A percentile compares a stretch with the other conserved stretches of the same genome.
These are phyloP conservation scores for Claviceps citrina DNA, from an alignment of 2,329 filamentous ascomycete genomes.

Conservation along the genomic window DNA sequence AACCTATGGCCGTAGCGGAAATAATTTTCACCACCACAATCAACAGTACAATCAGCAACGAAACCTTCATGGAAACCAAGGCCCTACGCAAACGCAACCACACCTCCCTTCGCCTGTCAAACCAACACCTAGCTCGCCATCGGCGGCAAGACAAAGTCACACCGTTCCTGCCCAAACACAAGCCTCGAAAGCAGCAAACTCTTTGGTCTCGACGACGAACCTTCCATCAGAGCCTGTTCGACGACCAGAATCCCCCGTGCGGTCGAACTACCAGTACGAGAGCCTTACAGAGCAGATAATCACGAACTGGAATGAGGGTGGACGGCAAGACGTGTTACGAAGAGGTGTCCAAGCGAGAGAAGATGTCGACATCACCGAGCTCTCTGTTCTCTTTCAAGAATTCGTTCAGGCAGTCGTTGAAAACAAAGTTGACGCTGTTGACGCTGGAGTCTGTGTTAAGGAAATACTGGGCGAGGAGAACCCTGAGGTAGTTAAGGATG, in stretches of 20 bases:
- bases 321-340: conserved; percentile 51
- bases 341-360: conserved; percentile 48
- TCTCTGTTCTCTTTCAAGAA: conserved; percentile 70
- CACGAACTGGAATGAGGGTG: conserved; percentile 49
- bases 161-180: background rate
- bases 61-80: conserved; percentile 9
- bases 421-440: conserved; percentile 46
- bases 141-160: conserved; percentile 8
- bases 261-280: conserved; percentile 51
- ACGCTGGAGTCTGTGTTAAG: conserved; percentile 58
- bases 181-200: conserved; percentile 7
- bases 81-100: conserved; percentile 10
- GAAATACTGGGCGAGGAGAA: conserved; percentile 51
- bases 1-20: conserved; percentile 15
- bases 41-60: conserved; percentile 9
- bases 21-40: conserved; percentile 10
- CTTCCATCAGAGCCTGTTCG: conserved; percentile 9
- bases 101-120: conserved; percentile 11
- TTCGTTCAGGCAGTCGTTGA: conserved; percentile 63
- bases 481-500: conserved; percentile 34
- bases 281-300: conserved; percentile 58
- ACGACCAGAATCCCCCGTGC: conserved; percentile 15
- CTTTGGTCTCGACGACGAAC: conserved; percentile 8
- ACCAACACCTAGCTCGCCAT: conserved; percentile 6
- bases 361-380: conserved; percentile 50